Conservation (phyloP, 257 asterid genomes). For the Ophiorrhiza pumila region DNA sequence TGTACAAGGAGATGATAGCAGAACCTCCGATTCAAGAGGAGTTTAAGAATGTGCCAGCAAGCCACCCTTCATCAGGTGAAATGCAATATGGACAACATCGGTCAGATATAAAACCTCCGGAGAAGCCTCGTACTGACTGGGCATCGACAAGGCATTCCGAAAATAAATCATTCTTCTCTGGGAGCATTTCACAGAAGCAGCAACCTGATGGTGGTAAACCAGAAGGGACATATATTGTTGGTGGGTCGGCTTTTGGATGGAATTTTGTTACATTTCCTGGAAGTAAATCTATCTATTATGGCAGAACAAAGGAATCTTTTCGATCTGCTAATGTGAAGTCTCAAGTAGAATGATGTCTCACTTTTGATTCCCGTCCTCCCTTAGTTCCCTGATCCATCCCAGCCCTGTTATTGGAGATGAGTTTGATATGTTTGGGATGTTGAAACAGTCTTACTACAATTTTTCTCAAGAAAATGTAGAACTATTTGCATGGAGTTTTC, state of each 20-base stretch:
- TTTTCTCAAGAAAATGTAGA: too few relatives aligned
- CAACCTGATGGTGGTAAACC: slow-evolving; percentile 23
- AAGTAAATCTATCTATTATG: slow-evolving; percentile 42
- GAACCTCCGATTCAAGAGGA: slow-evolving; percentile 36
- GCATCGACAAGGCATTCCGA: slow-evolving; percentile 21
- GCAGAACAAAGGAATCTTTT: slow-evolving; percentile 61
- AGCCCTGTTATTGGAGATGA: neutral
- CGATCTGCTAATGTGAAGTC: slow-evolving; percentile 46
- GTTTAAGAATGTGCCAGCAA: slow-evolving; percentile 27
- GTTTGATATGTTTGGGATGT: too few relatives aligned
- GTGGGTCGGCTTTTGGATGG: slow-evolving; percentile 93
- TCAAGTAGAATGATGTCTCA: slow-evolving; percentile 18
- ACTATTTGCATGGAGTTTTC: too few relatives aligned
- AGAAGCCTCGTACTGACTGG: slow-evolving; percentile 23
- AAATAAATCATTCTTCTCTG: slow-evolving; percentile 14
- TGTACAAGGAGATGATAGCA: slow-evolving; percentile 51
- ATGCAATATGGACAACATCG: slow-evolving; percentile 28
- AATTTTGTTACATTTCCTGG: slow-evolving; percentile 59
- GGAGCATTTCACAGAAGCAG: slow-evolving; percentile 15
- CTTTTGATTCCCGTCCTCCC: neutral
- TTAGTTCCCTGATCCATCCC: neutral
- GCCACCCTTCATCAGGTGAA: slow-evolving; percentile 18
- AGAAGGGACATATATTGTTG: slow-evolving; percentile 49
- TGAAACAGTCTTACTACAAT: too few relatives aligned
- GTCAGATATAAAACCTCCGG: slow-evolving; percentile 31